phyloP scores from a whole-genome alignment of 2,329 filamentous ascomycete species.

The Paraphoma chrysanthemicola region DNA sequence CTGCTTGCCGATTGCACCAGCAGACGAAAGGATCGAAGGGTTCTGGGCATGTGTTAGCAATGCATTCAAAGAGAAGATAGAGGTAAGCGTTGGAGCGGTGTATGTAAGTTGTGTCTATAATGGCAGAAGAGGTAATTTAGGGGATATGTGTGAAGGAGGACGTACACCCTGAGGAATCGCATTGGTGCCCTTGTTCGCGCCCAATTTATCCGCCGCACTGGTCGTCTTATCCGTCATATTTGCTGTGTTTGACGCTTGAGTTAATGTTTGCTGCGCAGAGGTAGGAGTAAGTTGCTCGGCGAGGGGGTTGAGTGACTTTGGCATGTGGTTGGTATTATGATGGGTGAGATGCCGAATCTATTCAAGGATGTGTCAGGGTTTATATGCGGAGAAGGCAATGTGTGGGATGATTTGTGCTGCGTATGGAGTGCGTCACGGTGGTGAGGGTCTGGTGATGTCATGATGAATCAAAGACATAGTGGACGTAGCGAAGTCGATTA shows the following conservation, averaged over 20 bases:
- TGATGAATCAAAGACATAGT: constrained; percentile 10
- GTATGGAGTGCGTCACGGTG: constrained; percentile 9
- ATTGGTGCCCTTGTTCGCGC: constrained; percentile 38
- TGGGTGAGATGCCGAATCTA: neutral
- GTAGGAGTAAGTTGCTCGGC: constrained; percentile 13
- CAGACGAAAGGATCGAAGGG: constrained; percentile 54
- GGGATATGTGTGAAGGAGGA: neutral
- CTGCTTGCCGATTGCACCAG: constrained; percentile 62
- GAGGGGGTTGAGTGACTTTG: constrained; percentile 32
- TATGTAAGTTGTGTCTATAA: no score
- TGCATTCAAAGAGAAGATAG: neutral
- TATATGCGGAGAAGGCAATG: constrained; percentile 2
- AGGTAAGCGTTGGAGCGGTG: no score
- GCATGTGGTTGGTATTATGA: constrained; percentile 16
- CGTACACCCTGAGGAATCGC: constrained; percentile 33
- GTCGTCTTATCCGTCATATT: constrained; percentile 31
- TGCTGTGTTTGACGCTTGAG: constrained; percentile 15
- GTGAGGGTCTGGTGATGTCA: constrained; percentile 22
- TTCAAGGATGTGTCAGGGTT: neutral
- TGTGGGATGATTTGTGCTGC: neutral
- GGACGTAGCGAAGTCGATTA: constrained; percentile 9
- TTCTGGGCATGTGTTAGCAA: constrained; percentile 20
- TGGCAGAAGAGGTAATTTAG: neutral
- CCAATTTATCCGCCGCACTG: constrained; percentile 33
- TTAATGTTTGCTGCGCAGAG: constrained; percentile 16